Conservation (phyloP, 257 asterid species). For the Nyctanthes arbortristis region DNA sequence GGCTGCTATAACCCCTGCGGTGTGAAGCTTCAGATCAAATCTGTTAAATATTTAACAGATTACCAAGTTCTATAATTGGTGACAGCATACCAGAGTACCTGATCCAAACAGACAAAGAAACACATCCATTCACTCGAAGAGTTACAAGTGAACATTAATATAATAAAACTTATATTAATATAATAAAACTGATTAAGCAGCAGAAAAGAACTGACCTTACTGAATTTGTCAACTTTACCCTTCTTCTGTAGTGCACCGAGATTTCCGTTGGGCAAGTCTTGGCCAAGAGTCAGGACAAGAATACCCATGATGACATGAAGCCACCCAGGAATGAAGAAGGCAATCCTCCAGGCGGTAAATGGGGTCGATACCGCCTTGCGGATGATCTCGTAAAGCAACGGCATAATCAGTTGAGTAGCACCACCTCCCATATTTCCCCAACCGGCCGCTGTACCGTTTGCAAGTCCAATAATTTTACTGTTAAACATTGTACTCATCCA, state of each 20-base stretch:
- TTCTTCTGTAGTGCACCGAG: conserved; percentile 46
- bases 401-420: conserved; percentile 68
- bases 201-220: conserved; percentile 52
- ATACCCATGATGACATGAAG: conserved; percentile 61
- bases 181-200: no score
- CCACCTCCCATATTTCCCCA: conserved; percentile 88
- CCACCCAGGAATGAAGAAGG: conserved; percentile 66
- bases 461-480: conserved; percentile 50
- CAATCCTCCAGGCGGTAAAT: conserved; percentile 67
- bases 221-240: conserved; percentile 49
- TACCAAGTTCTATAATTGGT: conserved; percentile 78
- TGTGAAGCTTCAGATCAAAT: no score
- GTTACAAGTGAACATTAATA: neutral
- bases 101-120: no score
- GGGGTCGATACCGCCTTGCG: conserved; percentile 41
- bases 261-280: no score
- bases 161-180: no score
- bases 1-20: no score
- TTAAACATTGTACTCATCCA: conserved; percentile 71
- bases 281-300: conserved; percentile 49
- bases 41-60: conserved; percentile 37
- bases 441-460: conserved; percentile 64
- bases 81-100: conserved; percentile 52
- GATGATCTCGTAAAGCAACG: conserved; percentile 50
- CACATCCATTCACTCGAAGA: no score